phyloP scores from a whole-genome alignment of 2,329 filamentous ascomycete genomes.

The Trichophaea hybrida region DNA sequence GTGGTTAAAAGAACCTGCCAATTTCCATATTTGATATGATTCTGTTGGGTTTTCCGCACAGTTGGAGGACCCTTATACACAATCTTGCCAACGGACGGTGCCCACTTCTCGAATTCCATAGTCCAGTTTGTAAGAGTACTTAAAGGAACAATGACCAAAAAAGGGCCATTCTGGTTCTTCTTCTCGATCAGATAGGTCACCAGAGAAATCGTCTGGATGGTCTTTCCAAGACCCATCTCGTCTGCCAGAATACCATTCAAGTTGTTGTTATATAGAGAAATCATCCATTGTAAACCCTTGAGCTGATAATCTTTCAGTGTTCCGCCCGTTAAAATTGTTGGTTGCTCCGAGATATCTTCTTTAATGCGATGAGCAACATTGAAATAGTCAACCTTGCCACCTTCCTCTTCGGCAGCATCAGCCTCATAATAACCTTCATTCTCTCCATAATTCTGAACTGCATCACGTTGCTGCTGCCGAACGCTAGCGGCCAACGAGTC shows the following conservation, averaged over 20 bases:
- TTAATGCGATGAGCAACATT: conserved; percentile 92
- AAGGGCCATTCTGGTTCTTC: conserved; percentile 83
- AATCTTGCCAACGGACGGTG: conserved; percentile 67
- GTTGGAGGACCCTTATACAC: conserved; percentile 95
- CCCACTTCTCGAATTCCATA: conserved; percentile 97
- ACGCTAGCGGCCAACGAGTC: conserved; percentile 90
- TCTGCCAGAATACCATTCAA: conserved; percentile 96
- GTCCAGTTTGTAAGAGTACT: conserved; percentile 99
- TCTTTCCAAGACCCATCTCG: conserved; percentile 99
- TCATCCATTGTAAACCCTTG: conserved; percentile 99
- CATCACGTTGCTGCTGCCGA: conserved; percentile 78
- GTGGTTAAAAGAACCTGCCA: conserved; percentile 96
- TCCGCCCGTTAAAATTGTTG: conserved; percentile 76
- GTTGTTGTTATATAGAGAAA: conserved; percentile 99
- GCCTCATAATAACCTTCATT: conserved; percentile 39
- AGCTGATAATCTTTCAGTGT: conserved; percentile 93
- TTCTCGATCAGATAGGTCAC: conserved; percentile 94
- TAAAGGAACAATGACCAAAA: conserved; percentile 88
- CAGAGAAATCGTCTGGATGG: conserved; percentile 91
- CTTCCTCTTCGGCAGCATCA: conserved; percentile 51
- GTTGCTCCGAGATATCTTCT: conserved; percentile 76
- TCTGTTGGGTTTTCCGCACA: conserved; percentile 74
- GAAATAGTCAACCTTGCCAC: conserved; percentile 90
- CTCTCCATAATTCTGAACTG: conserved; percentile 60
- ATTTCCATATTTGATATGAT: conserved; percentile 81